Conservation (phyloP, 768 basidiomycete species). For the Ephemerocybe angulata region DNA sequence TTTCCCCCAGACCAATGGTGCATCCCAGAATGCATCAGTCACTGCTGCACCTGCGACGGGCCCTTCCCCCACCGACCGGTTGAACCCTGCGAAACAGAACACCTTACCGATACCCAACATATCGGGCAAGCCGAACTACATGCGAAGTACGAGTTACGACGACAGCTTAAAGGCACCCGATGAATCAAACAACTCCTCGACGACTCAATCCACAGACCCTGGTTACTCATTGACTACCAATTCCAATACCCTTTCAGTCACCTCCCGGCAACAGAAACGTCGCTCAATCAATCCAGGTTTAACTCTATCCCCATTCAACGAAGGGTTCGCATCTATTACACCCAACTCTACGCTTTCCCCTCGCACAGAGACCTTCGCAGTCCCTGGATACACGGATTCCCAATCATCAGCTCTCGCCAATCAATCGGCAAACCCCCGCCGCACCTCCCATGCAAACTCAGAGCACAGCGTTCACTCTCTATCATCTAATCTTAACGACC, state of each 20-base stretch:
- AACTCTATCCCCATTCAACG: conserved; percentile 30
- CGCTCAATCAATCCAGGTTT: conserved; percentile 49
- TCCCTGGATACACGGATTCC: conserved; percentile 13
- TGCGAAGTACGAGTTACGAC: conserved; percentile 41
- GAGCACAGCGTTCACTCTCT: conserved; percentile 25
- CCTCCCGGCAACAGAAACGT: conserved; percentile 41
- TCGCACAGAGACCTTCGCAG: conserved; percentile 25
- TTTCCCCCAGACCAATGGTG: conserved; percentile 15
- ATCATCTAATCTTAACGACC: conserved; percentile 14
- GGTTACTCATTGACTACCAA: conserved; percentile 8
- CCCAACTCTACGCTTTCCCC: conserved; percentile 29
- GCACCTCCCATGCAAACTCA: conserved; percentile 30
- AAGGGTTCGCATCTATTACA: conserved; percentile 15
- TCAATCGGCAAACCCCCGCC: conserved; percentile 14
- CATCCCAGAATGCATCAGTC: conserved; percentile 21
- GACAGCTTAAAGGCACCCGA: conserved; percentile 41
- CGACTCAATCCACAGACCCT: conserved; percentile 13
- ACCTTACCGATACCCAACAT: conserved; percentile 36
- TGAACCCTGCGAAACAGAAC: conserved; percentile 32
- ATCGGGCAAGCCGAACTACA: conserved; percentile 16
- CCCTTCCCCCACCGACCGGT: not conserved
- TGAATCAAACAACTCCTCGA: conserved; percentile 11
- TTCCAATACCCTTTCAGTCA: conserved; percentile 31
- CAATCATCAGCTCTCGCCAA: conserved; percentile 1
- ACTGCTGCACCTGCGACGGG: conserved; percentile 37